Base-by-base conservation (phyloP, 352 stramenopile species). In the Phytophthora citrophthora region DNA sequence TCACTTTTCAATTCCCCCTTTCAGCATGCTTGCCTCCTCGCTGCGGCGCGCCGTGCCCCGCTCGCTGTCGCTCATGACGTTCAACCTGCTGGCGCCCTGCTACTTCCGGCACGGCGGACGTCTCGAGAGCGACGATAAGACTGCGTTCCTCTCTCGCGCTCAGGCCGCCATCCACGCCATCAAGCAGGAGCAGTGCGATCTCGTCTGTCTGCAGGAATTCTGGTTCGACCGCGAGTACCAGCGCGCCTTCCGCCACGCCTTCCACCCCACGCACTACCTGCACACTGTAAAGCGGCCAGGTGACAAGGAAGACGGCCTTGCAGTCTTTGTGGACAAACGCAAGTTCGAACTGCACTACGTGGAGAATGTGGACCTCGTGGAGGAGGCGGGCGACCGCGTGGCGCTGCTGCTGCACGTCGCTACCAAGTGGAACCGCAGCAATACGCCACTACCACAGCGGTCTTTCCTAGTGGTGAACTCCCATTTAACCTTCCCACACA, bases 171-270 rank as follows among this genome's bases (percentile, higher is more conserved):
- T 95, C 56, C 61, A 75, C 50, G 68, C 82, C 18, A 83, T 95
- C 60, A 85, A 93, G 57, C 76, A 77, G 60, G 82, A 94, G 66
- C 69, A 77, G 16, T 88, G 76, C 70, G 83, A 92, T 65, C 51
- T 95, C 52, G 73, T 95, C 31, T 95, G 87, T 67, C 74, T 95
- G 26, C 87, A 95, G 54, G 87, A 95, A 71, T 93, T 88, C 62
- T 95, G 85, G 83, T 95, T 94, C 70, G 59, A 92, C 40, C 78
- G 69, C 65, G 75, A 84, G 77, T 95, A 95, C 76, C 77, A 93
- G 54, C 57, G 67, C 43, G 73, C 71, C 11, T 94, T 94, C 66
- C 81, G 77, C 10, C 58, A 67, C 20, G 83, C 79, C 24, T 92
- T 94, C 64, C 69, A 80, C 29, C 43, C 65, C 10, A 81, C 83